Percentiles rank a stretch among this genome's conserved stretches.
These are phyloP conservation scores for Spirogloea muscicola DNA, from an alignment of 139 green algal genomes.

Conservation along the genomic window DNA sequence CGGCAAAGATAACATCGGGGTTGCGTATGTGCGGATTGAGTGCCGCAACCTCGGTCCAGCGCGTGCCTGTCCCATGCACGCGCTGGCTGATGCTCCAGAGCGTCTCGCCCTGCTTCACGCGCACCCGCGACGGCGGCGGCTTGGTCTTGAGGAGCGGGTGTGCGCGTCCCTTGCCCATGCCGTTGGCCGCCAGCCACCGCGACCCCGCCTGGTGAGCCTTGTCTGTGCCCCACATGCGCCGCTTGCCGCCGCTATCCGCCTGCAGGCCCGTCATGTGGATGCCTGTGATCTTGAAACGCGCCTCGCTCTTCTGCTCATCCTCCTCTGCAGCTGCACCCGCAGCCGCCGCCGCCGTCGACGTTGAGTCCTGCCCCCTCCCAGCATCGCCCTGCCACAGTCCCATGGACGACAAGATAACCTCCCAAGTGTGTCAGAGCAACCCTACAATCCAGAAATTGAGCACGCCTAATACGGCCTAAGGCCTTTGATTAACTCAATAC, in stretches of 20 bases:
- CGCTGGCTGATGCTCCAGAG: constrained; percentile 42
- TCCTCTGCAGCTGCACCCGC: too few species aligned
- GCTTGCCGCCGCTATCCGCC: constrained; percentile 11
- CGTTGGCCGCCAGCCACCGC: constrained; percentile 37
- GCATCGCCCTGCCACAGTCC: too few species aligned
- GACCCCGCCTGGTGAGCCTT: constrained; percentile 35
- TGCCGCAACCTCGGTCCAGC: constrained; percentile 25
- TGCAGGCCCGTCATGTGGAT: constrained; percentile 47
- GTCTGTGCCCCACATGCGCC: constrained; percentile 21
- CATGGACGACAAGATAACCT: too few species aligned
- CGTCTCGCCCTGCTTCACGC: constrained; percentile 9
- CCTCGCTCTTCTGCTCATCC: not conserved
- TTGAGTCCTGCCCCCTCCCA: not conserved
- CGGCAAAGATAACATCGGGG: constrained; percentile 31
- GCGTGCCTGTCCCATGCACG: constrained; percentile 3
- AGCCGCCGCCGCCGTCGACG: not conserved
- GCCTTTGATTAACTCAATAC: too few species aligned
- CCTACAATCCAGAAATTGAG: too few species aligned
- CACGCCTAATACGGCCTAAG: too few species aligned
- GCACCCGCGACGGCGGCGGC: not conserved
- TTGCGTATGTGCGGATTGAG: constrained; percentile 42
- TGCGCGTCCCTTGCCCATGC: constrained; percentile 27
- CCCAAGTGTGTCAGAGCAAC: too few species aligned
- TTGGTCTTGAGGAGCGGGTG: constrained; percentile 17
- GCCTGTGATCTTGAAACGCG: constrained; percentile 33